Base-by-base conservation (phyloP, 306 rosid genomes). In the Trichosanthes cucumerina region DNA sequence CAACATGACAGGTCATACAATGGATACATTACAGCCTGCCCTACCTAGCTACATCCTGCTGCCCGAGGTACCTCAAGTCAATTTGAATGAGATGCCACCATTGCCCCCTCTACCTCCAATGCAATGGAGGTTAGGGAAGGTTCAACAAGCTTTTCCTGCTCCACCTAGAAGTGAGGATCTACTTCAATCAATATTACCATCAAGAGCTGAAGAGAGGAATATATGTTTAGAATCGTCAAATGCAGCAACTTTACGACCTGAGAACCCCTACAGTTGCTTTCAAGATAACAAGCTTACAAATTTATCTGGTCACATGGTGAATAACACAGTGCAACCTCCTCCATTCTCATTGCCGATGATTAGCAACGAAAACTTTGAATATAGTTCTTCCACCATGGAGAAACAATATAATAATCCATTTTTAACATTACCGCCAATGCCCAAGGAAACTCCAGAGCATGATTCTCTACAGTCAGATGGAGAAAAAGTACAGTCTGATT, bases 41-140 rank as follows among this genome's bases (percentile, higher is more conserved):
- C 77, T 83, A 83, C 91, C 90, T 33, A 75, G 74, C 52, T 54
- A 76, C 39, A 82, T 79, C 76, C 75, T 57, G 79, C 83, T 79
- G 64, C 84, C 82, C 62, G 86, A 81, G 86, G 82, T 78, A 77
- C 63, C 89, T 74, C 83, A 82, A 43, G 85, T 73, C 78, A 83
- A 54, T 81, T 76, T 79, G 39, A 90, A 82, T 82, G 98, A 91
- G 81, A 85, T 85, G 70, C 97, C 99, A 75, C 99, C 99, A 66
- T 79, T 93, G 91, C 99, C 99, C 28, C 99, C 99, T 76, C 85
- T 96, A 62, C 99, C 98, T 53, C 99, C 99, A 71, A 83, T 90
- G 96, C 98, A 96, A 50, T 96, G 99, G 99, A 95, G 96, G 89
- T 81, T 85, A 70, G 90, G 92, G 60, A 93, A 82, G 82, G 76